Evolutionary conservation across 2,329 filamentous ascomycete genomes (phyloP).

Genomic region (Fusarium sp.): DNA sequence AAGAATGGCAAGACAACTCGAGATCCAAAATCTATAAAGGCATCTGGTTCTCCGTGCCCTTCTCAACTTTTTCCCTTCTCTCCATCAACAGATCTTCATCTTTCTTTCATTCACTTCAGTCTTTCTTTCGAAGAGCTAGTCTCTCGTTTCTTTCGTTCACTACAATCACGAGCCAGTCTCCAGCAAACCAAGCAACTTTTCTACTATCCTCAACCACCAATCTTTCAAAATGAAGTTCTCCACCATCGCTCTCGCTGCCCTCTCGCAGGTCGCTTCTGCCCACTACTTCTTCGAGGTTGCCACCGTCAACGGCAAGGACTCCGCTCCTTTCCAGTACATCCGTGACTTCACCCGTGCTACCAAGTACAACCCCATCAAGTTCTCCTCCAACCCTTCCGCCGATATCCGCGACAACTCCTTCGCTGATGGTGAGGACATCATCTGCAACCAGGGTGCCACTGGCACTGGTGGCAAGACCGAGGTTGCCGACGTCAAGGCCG

Average conservation of each 20-base stretch:
- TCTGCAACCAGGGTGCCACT: slow-evolving; percentile 23
- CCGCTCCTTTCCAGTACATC: slow-evolving; percentile 23
- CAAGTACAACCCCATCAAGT: slow-evolving; percentile 31
- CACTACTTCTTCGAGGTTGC: slow-evolving; percentile 23
- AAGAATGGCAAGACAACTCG: background rate
- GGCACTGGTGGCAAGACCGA: background rate
- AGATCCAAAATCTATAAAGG: slow-evolving; percentile 21
- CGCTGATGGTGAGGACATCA: slow-evolving; percentile 19
- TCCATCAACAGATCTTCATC: slow-evolving; percentile 30
- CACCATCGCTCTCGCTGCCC: slow-evolving; percentile 16
- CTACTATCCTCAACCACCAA: slow-evolving; percentile 16
- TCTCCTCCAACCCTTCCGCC: slow-evolving; percentile 24
- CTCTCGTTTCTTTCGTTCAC: slow-evolving; percentile 31
- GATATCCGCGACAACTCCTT: slow-evolving; percentile 28
- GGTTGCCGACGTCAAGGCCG: slow-evolving; percentile 22
- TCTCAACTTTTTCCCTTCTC: slow-evolving; percentile 2
- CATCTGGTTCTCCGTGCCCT: background rate
- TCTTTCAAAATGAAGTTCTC: slow-evolving; percentile 29
- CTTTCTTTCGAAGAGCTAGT: slow-evolving; percentile 34
- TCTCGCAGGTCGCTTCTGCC: slow-evolving; percentile 24
- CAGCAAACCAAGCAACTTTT: slow-evolving; percentile 22
- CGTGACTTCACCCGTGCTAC: slow-evolving; percentile 26
- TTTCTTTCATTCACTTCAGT: slow-evolving; percentile 32
- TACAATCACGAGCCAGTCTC: slow-evolving; percentile 28
- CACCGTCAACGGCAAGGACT: slow-evolving; percentile 17